Evolutionary conservation across 2,329 filamentous ascomycete species (phyloP).

Genomic region (Arachnopeziza araneosa): DNA sequence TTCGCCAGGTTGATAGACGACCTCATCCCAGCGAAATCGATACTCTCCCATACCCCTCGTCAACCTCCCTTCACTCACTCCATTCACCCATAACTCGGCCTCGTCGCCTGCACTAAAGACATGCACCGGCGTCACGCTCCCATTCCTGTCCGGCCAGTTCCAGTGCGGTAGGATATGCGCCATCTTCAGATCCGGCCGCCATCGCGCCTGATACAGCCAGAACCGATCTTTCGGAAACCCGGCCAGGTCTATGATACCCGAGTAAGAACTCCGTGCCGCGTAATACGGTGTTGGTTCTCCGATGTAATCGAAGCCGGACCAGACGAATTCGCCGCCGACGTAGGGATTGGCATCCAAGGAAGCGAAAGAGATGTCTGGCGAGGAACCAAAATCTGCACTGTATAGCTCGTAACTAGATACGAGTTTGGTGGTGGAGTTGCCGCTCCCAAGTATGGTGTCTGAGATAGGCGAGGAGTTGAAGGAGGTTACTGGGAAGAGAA

Average conservation of each 20-base stretch:
- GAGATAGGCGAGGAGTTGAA: slow-evolving; percentile 35
- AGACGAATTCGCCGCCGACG: slow-evolving; percentile 49
- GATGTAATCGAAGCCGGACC: slow-evolving; percentile 46
- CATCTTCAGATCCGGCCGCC: slow-evolving; percentile 42
- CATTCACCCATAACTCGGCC: slow-evolving; percentile 50
- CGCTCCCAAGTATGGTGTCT: slow-evolving; percentile 31
- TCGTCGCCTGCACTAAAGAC: slow-evolving; percentile 47
- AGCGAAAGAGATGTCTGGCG: slow-evolving; percentile 48
- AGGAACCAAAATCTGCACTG: slow-evolving; percentile 40
- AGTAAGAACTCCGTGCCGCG: slow-evolving; percentile 45
- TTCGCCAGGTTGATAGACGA: slow-evolving; percentile 43
- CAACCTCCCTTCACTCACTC: slow-evolving; percentile 38
- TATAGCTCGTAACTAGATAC: slow-evolving; percentile 50
- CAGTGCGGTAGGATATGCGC: slow-evolving; percentile 52
- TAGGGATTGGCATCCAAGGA: slow-evolving; percentile 43
- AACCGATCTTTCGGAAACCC: slow-evolving; percentile 53
- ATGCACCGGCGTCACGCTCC: slow-evolving; percentile 46
- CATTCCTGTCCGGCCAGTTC: slow-evolving; percentile 46
- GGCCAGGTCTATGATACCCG: slow-evolving; percentile 51
- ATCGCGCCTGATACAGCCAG: slow-evolving; percentile 49
- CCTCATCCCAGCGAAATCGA: slow-evolving; percentile 48
- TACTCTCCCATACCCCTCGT: slow-evolving; percentile 35
- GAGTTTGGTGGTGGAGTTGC: slow-evolving; percentile 32
- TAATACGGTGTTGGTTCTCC: slow-evolving; percentile 47
- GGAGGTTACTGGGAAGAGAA: slow-evolving; percentile 45